Percentiles rank a stretch among this genome's conserved stretches.
phyloP scores from a whole-genome alignment of 495 filamentous ascomycete genomes.

The Chaetomium tenue region DNA sequence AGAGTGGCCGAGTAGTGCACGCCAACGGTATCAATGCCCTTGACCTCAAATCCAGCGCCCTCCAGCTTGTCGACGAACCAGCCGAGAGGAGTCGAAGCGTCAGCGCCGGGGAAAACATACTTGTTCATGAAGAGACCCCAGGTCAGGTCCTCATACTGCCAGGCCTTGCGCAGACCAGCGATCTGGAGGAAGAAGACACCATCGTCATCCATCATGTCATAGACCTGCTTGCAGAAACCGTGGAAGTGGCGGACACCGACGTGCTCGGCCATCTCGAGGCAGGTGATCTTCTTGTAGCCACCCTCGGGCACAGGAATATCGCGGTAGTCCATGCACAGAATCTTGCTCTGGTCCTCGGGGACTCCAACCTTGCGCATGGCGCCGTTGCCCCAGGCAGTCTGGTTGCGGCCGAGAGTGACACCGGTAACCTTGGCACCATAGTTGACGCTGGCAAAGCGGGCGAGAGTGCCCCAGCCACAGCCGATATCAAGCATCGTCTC shows the following conservation, averaged over 20 bases:
- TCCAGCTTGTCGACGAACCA: constrained; percentile 69
- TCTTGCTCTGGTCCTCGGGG: constrained; percentile 66
- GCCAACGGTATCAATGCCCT: constrained; percentile 79
- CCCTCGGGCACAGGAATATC: constrained; percentile 70
- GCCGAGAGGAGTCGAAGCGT: constrained; percentile 77
- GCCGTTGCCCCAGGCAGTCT: constrained; percentile 79
- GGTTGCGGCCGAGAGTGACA: constrained; percentile 77
- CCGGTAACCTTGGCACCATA: constrained; percentile 77
- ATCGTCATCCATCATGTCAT: constrained; percentile 86
- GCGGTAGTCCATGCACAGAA: constrained; percentile 82
- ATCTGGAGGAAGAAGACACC: constrained; percentile 82
- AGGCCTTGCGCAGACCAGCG: constrained; percentile 73
- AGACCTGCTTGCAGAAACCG: constrained; percentile 66
- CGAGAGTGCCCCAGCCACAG: constrained; percentile 84
- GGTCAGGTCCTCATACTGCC: constrained; percentile 87
- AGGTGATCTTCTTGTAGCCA: constrained; percentile 79
- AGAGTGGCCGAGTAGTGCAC: constrained; percentile 97
- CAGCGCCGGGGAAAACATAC: constrained; percentile 85
- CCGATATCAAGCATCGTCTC: constrained; percentile 79
- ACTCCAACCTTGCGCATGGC: constrained; percentile 68
- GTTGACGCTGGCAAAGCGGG: constrained; percentile 73
- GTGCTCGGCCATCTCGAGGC: constrained; percentile 88
- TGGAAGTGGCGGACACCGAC: constrained; percentile 75
- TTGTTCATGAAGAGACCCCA: constrained; percentile 94
- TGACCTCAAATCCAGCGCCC: constrained; percentile 74